phyloP scores from a whole-genome alignment of 768 basidiomycete species.

The Kwoniella mangroviensis region DNA sequence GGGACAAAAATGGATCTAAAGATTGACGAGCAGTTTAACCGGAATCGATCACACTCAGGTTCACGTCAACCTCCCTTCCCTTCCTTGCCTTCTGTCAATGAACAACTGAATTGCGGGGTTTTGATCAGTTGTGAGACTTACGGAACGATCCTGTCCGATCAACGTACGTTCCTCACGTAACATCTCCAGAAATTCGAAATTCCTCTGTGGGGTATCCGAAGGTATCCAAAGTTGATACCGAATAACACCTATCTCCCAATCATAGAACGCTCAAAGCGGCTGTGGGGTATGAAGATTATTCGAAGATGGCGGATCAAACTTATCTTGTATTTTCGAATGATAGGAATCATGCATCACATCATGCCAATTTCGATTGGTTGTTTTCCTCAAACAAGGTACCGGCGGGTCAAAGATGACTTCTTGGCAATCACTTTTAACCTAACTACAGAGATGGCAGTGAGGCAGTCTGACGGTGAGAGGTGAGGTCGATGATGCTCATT shows the following conservation, averaged over 20 bases:
- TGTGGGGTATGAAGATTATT: not conserved
- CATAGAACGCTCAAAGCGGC: not conserved
- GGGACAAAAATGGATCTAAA: too few relatives aligned
- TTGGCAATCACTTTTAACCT: not conserved
- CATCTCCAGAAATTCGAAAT: not conserved
- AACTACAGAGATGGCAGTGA: too few relatives aligned
- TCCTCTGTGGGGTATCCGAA: not conserved
- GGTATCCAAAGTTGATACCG: not conserved
- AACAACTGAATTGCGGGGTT: too few relatives aligned
- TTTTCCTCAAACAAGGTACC: not conserved
- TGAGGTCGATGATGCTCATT: too few relatives aligned
- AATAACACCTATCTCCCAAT: not conserved
- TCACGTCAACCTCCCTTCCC: too few relatives aligned
- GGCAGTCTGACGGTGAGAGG: too few relatives aligned
- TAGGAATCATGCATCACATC: too few relatives aligned
- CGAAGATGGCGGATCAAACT: not conserved
- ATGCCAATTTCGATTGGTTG: not conserved
- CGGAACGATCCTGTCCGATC: not conserved
- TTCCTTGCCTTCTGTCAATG: too few relatives aligned
- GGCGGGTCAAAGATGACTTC: not conserved
- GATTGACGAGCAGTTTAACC: too few relatives aligned
- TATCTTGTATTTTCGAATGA: not conserved
- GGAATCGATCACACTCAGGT: too few relatives aligned
- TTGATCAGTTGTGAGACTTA: too few relatives aligned
- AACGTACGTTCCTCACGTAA: not conserved